Percentiles rank a stretch among this genome's conserved stretches.
Conservation (phyloP, 1,284 basidiomycete genomes). For the Meira miltonrushii region DNA sequence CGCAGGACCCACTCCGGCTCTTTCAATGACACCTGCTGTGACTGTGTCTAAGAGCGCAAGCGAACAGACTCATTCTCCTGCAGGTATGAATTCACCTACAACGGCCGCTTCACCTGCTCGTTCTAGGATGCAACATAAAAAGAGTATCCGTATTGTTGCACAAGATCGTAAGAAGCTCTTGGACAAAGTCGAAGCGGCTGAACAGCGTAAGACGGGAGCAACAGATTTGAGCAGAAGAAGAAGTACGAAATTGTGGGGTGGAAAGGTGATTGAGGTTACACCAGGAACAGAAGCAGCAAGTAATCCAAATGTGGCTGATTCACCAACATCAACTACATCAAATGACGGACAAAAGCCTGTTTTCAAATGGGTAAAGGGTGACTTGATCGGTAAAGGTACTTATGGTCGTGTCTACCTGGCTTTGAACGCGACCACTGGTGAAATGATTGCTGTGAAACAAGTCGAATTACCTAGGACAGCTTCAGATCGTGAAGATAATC, state of each 20-base stretch:
- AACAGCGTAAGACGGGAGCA: constrained; percentile 56
- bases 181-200: constrained; percentile 29
- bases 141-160: constrained; percentile 87
- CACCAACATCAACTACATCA: constrained; percentile 19
- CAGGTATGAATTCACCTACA: constrained; percentile 2
- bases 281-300: constrained; percentile 58
- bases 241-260: constrained; percentile 94
- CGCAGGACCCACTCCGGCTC: constrained; percentile 5
- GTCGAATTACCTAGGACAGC: constrained; percentile 88
- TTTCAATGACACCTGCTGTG: not conserved
- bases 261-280: constrained; percentile 84
- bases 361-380: constrained; percentile 97
- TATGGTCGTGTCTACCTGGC: constrained; percentile 95
- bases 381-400: constrained; percentile 92
- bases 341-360: constrained; percentile 56
- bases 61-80: not conserved
- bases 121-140: constrained; percentile 58
- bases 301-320: constrained; percentile 33
- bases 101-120: not conserved
- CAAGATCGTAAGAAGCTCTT: constrained; percentile 57
- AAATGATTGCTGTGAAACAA: constrained; percentile 99
- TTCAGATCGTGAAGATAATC: constrained; percentile 78
- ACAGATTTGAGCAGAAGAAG: constrained; percentile 65
- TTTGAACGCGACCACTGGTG: constrained; percentile 93
- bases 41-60: not conserved